These are phyloP conservation scores for Clarkia xantiana DNA, from an alignment of 345 rosid species.

Conservation along the genomic window DNA sequence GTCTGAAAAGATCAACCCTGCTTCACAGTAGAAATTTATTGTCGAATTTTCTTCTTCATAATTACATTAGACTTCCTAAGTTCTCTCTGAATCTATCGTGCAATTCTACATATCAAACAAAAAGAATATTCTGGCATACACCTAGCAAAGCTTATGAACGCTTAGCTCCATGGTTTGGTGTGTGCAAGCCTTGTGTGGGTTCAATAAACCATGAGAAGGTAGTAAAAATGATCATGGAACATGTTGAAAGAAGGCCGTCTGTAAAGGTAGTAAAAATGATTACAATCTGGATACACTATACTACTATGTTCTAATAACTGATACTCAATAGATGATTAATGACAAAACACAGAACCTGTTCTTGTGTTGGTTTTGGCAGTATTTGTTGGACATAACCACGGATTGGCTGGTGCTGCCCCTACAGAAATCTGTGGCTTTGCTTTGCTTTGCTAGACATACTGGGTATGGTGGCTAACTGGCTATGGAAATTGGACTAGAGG, in stretches of 20 bases:
- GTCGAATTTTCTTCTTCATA: not conserved
- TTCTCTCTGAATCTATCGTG: not conserved
- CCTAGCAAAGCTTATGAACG: constrained; percentile 62
- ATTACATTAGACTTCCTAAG: not conserved
- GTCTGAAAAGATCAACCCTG: constrained; percentile 48
- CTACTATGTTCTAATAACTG: constrained; percentile 24
- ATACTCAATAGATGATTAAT: not conserved
- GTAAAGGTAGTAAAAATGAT: constrained; percentile 64
- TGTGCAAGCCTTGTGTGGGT: constrained; percentile 65
- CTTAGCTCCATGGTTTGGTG: constrained; percentile 51
- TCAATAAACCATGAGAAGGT: constrained; percentile 68
- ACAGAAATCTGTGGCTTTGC: constrained; percentile 57
- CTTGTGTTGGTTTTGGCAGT: constrained; percentile 34
- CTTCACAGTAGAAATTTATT: constrained; percentile 23
- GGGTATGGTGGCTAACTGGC: constrained; percentile 88
- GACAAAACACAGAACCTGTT: constrained; percentile 3
- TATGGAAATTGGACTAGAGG: no score
- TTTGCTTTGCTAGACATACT: constrained; percentile 85
- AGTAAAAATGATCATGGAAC: constrained; percentile 53
- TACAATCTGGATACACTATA: constrained; percentile 15
- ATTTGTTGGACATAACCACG: constrained; percentile 90
- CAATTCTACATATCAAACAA: constrained; percentile 33
- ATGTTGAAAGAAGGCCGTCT: constrained; percentile 45
- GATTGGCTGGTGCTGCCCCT: constrained; percentile 93
- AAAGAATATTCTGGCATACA: constrained; percentile 86